These are phyloP conservation scores for Pichia cephalocereana DNA, from an alignment of 805 yeast species.

Conservation along the genomic window DNA sequence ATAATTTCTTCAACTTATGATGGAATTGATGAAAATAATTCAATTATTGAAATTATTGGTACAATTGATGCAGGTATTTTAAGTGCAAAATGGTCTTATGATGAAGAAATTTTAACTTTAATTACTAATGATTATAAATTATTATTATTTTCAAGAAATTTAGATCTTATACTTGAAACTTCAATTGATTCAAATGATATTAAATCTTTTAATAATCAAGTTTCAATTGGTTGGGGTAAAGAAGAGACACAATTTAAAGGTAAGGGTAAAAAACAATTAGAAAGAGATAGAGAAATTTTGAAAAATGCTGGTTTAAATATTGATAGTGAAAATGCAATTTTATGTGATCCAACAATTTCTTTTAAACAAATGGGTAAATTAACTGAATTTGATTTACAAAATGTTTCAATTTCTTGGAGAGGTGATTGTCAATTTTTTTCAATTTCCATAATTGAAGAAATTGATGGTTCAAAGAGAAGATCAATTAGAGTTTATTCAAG, in stretches of 20 bases:
- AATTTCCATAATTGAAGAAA: constrained; percentile 51
- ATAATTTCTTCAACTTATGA: constrained; percentile 60
- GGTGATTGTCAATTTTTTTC: constrained; percentile 87
- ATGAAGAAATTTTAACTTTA: constrained; percentile 75
- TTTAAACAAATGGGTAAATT: constrained; percentile 60
- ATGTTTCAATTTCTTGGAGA: constrained; percentile 72
- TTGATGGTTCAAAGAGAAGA: constrained; percentile 40
- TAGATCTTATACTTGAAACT: constrained; percentile 72
- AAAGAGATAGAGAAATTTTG: constrained; percentile 49
- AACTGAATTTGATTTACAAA: constrained; percentile 43
- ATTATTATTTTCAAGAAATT: constrained; percentile 59
- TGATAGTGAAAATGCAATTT: constrained; percentile 41
- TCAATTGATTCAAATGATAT: constrained; percentile 54
- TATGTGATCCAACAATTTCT: constrained; percentile 84
- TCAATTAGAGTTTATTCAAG: constrained; percentile 76
- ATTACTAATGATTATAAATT: constrained; percentile 55
- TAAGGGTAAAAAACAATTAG: constrained; percentile 74
- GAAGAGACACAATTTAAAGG: constrained; percentile 96
- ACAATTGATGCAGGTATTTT: constrained; percentile 66
- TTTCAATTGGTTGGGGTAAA: constrained; percentile 98
- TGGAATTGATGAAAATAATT: constrained; percentile 32
- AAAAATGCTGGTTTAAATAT: constrained; percentile 61
- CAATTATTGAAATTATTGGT: constrained; percentile 71
- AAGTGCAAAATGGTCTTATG: constrained; percentile 82
- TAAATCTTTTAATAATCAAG: constrained; percentile 50